Percentiles rank a stretch among this genome's conserved stretches.
phyloP scores from a whole-genome alignment of 1,139 yeast species.

The Kluyveromyces sp. region DNA sequence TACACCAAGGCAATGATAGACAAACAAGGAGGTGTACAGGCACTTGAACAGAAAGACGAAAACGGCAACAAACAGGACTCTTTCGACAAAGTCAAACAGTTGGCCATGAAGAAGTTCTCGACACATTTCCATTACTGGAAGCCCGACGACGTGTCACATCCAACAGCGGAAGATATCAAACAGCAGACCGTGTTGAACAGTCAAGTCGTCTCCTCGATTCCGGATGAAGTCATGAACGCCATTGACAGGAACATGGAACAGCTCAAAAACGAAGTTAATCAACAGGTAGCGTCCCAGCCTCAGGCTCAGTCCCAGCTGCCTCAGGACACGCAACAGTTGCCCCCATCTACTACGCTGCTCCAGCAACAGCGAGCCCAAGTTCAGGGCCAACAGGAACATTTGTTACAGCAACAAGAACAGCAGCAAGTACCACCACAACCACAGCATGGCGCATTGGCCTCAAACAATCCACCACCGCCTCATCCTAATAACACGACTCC shows the following conservation, averaged over 20 bases:
- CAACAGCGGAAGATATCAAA: conserved; percentile 32
- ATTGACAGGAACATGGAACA: conserved; percentile 29
- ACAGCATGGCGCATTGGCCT: conserved; percentile 4
- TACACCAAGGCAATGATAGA: conserved; percentile 49
- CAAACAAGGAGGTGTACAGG: conserved; percentile 26
- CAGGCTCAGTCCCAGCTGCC: conserved; percentile 10
- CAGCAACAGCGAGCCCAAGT: conserved; percentile 14
- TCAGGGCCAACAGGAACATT: conserved; percentile 15
- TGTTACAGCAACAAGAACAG: conserved; percentile 13
- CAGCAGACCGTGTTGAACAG: conserved; percentile 26
- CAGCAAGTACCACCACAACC: conserved; percentile 36
- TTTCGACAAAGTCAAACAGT: conserved; percentile 28
- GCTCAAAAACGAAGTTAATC: conserved; percentile 17
- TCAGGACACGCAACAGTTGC: conserved; percentile 12
- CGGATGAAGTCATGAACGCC: conserved; percentile 25
- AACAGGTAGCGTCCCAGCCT: conserved; percentile 12
- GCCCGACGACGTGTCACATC: conserved; percentile 29
- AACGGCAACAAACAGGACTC: conserved; percentile 27
- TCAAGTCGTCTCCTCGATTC: conserved; percentile 24
- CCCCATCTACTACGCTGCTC: conserved; percentile 10
- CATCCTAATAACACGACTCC: conserved; percentile 3
- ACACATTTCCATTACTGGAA: conserved; percentile 33
- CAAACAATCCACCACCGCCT: conserved; percentile 5
- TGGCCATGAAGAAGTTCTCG: conserved; percentile 32
- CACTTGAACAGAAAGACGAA: conserved; percentile 15